These are phyloP conservation scores for Tetrapisispora pingtungensis DNA, from an alignment of 805 yeast genomes.

Conservation along the genomic window DNA sequence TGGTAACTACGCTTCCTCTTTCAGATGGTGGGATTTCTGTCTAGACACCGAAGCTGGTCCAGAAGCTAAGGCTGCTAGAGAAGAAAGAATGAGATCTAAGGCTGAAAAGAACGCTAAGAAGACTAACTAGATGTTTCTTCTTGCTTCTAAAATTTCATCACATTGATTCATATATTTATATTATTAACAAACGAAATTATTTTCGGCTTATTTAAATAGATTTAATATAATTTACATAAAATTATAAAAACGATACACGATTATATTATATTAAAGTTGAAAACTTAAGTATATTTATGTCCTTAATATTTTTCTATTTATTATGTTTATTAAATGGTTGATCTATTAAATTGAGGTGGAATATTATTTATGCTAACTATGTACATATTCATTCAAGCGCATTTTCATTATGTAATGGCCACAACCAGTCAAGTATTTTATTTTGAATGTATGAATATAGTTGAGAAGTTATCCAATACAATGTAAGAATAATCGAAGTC, in stretches of 20 bases:
- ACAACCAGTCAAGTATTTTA: constrained; percentile 48
- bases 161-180: constrained; percentile 1
- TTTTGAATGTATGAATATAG: constrained; percentile 69
- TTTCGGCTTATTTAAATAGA: background rate
- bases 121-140: constrained; percentile 4
- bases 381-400: background rate
- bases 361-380: too few relatives aligned
- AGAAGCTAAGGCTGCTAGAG: constrained; percentile 67
- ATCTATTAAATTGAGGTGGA: too few relatives aligned
- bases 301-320: too few relatives aligned
- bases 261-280: too few relatives aligned
- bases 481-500: constrained; percentile 70
- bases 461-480: constrained; percentile 91
- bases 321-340: too few relatives aligned
- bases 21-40: constrained; percentile 91
- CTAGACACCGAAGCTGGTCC: constrained; percentile 87
- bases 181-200: background rate
- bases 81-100: constrained; percentile 45
- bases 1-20: constrained; percentile 89
- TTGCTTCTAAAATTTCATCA: background rate
- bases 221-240: background rate
- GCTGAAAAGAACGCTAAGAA: constrained; percentile 40
- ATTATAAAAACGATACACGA: constrained; percentile 1
- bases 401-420: constrained; percentile 36
- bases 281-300: too few relatives aligned